phyloP scores from a whole-genome alignment of 768 basidiomycete genomes.

The Lentinula sp. region DNA sequence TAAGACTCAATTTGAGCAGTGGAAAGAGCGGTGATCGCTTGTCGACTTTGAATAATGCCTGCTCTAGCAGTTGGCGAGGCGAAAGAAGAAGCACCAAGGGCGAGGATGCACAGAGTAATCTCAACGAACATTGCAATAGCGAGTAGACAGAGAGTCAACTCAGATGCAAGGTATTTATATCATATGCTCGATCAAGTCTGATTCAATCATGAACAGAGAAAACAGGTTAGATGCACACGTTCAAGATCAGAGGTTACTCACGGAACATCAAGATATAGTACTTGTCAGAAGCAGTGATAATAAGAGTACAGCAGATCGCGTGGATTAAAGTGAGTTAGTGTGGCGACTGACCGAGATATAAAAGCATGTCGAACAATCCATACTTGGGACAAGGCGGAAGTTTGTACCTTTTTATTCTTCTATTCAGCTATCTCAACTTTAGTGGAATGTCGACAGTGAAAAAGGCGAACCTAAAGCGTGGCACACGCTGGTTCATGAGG shows the following conservation, averaged over 20 bases:
- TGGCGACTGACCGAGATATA: neutral
- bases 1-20: slow-evolving; percentile 21
- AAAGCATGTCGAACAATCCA: too few relatives aligned
- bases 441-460: too few relatives aligned
- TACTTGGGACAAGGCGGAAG: too few relatives aligned
- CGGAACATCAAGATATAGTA: neutral
- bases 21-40: neutral
- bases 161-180: neutral
- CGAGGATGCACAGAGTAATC: neutral
- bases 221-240: neutral
- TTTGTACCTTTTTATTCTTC: too few relatives aligned
- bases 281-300: neutral
- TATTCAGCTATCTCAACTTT: too few relatives aligned
- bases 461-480: too few relatives aligned
- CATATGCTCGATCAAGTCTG: neutral
- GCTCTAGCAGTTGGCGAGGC: neutral
- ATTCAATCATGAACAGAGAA: neutral
- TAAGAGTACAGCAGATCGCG: neutral
- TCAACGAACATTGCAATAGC: neutral
- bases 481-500: too few relatives aligned
- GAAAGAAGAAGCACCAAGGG: neutral
- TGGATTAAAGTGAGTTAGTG: neutral
- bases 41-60: neutral
- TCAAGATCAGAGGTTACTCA: neutral
- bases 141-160: neutral